Evolutionary conservation across 1,284 basidiomycete species (phyloP).

Genomic region (Moniliella sp.): DNA sequence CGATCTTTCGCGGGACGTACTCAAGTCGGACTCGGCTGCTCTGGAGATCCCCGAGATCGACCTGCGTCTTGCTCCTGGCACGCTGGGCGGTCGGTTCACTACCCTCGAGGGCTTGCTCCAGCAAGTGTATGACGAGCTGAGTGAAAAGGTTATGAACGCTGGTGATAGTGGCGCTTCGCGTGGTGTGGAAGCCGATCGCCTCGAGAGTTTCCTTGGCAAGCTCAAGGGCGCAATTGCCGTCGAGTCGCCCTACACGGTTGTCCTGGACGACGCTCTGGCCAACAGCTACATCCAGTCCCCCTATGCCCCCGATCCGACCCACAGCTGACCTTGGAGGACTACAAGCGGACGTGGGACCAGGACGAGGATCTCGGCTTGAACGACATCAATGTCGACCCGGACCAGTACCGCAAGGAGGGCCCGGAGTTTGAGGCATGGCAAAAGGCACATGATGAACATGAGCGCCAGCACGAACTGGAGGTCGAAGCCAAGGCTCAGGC

Average conservation of each 20-base stretch:
- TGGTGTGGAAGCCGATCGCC: slow-evolving; percentile 20
- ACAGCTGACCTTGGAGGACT: slow-evolving; percentile 43
- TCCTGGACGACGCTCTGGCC: slow-evolving; percentile 81
- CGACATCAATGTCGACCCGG: slow-evolving; percentile 89
- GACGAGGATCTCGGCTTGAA: slow-evolving; percentile 89
- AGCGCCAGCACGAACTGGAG: too few relatives aligned
- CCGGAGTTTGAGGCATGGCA: too few relatives aligned
- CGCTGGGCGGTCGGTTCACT: slow-evolving; percentile 91
- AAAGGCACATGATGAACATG: too few relatives aligned
- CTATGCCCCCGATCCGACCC: slow-evolving; percentile 42
- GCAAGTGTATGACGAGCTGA: slow-evolving; percentile 85
- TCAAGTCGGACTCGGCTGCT: slow-evolving; percentile 51
- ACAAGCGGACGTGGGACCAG: slow-evolving; percentile 67
- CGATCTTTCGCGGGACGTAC: slow-evolving; percentile 75
- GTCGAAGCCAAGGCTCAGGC: too few relatives aligned
- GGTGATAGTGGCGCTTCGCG: too few relatives aligned
- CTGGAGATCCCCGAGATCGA: slow-evolving; percentile 84
- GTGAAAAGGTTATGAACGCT: slow-evolving; percentile 58
- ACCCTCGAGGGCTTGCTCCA: slow-evolving; percentile 84
- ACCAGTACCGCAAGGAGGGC: too few relatives aligned
- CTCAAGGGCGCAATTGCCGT: slow-evolving; percentile 36
- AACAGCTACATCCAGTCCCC: slow-evolving; percentile 91
- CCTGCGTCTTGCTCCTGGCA: slow-evolving; percentile 70
- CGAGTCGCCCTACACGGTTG: slow-evolving; percentile 45
- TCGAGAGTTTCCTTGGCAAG: slow-evolving; percentile 48